Conservation (phyloP, 345 rosid species). For the Abelmoschus esculentus region DNA sequence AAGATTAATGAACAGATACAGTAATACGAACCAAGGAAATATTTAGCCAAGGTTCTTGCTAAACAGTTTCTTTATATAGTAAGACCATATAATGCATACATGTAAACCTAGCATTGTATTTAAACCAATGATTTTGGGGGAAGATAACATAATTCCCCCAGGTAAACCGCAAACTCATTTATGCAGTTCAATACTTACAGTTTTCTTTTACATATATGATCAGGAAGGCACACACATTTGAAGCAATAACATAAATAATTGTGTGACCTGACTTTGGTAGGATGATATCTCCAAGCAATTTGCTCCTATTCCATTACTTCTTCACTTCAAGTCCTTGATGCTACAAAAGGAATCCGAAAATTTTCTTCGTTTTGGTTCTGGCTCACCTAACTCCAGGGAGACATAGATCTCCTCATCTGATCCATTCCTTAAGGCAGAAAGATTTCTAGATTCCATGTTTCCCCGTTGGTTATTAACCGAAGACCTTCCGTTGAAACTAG, state of each 20-base stretch:
- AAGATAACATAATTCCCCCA: not conserved
- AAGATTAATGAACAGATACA: no score
- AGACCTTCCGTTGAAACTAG: constrained; percentile 45
- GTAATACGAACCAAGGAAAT: not conserved
- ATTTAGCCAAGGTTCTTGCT: not conserved
- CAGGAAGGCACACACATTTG: not conserved
- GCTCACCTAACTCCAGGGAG: constrained; percentile 62
- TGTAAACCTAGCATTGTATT: not conserved
- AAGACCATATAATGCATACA: constrained; percentile 1
- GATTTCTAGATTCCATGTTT: constrained; percentile 35
- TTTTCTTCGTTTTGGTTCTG: constrained; percentile 32
- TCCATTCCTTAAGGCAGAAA: constrained; percentile 46
- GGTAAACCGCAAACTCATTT: not conserved
- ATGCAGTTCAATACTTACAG: not conserved
- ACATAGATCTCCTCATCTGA: constrained; percentile 47
- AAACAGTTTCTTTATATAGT: not conserved
- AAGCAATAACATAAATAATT: not conserved
- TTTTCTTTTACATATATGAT: not conserved
- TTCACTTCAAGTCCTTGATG: constrained; percentile 8
- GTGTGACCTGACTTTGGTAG: not conserved
- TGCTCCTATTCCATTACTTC: not conserved
- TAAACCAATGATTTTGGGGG: not conserved
- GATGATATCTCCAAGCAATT: not conserved
- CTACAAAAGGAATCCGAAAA: not conserved
- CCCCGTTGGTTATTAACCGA: constrained; percentile 24